phyloP scores from a whole-genome alignment of 2,329 filamentous ascomycete genomes.

The Westerdykella sp. region DNA sequence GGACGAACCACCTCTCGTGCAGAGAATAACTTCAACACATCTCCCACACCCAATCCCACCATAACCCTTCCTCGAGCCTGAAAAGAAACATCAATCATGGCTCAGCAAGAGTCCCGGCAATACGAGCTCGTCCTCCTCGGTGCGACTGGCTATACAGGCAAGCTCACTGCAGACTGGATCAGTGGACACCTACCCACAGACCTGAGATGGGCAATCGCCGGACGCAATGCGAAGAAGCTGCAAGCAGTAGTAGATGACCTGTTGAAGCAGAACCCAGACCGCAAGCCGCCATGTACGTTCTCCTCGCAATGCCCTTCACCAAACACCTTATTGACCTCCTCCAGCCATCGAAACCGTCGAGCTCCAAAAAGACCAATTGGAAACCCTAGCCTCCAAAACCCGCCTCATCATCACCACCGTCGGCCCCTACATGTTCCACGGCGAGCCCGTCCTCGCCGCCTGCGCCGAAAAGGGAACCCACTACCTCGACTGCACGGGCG shows the following conservation, averaged over 20 bases:
- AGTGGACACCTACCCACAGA: slow-evolving; percentile 63
- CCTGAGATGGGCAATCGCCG: slow-evolving; percentile 81
- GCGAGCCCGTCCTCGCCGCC: slow-evolving; percentile 58
- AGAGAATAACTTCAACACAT: background rate
- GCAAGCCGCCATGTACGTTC: slow-evolving; percentile 58
- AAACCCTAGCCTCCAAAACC: slow-evolving; percentile 49
- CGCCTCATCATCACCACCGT: slow-evolving; percentile 56
- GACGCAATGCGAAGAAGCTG: slow-evolving; percentile 72
- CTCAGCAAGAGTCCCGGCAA: slow-evolving; percentile 34
- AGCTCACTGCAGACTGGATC: slow-evolving; percentile 69
- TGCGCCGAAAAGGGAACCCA: slow-evolving; percentile 61
- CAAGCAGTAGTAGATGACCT: slow-evolving; percentile 61
- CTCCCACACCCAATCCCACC: too few species aligned
- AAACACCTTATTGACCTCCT: background rate
- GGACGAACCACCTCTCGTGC: background rate
- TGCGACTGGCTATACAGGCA: slow-evolving; percentile 78
- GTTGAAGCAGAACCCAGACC: slow-evolving; percentile 61
- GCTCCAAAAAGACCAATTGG: slow-evolving; percentile 47
- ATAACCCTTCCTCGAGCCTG: background rate
- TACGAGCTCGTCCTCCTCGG: slow-evolving; percentile 64
- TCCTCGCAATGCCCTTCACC: background rate
- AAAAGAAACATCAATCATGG: slow-evolving; percentile 14
- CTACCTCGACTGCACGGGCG: slow-evolving; percentile 61
- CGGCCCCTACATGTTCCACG: slow-evolving; percentile 59
- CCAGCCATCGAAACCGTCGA: slow-evolving; percentile 37